Evolutionary conservation across 2,329 filamentous ascomycete genomes (phyloP).

Genomic region (Aschersonia sp.): DNA sequence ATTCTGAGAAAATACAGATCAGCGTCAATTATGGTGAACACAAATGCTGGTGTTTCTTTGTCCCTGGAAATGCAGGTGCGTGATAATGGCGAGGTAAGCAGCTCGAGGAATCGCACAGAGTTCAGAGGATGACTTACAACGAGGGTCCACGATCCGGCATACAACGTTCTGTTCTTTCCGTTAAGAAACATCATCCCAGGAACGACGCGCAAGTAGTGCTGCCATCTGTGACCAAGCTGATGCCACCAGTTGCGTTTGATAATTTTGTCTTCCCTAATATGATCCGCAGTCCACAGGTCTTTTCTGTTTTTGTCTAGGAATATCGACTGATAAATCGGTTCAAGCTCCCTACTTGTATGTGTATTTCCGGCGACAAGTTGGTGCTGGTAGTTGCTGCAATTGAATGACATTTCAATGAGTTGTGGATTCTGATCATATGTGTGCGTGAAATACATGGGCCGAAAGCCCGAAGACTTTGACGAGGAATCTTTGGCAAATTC

Average conservation of each 20-base stretch:
- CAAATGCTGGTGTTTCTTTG: background rate
- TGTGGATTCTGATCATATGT: slow-evolving; percentile 38
- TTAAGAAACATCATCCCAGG: slow-evolving; percentile 62
- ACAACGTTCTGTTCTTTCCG: slow-evolving; percentile 45
- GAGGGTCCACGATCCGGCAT: slow-evolving; percentile 54
- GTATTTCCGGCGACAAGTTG: slow-evolving; percentile 39
- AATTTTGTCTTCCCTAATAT: slow-evolving; percentile 44
- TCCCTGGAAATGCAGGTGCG: background rate
- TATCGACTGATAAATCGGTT: slow-evolving; percentile 58
- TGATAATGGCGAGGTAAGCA: too few relatives aligned
- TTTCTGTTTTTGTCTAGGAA: slow-evolving; percentile 44
- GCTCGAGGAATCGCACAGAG: too few relatives aligned
- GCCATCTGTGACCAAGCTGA: slow-evolving; percentile 49
- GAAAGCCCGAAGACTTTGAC: slow-evolving; percentile 38
- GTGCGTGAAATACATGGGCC: slow-evolving; percentile 52
- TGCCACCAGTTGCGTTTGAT: slow-evolving; percentile 55
- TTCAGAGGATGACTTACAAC: slow-evolving; percentile 28
- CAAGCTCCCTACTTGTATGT: slow-evolving; percentile 16
- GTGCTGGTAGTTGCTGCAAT: slow-evolving; percentile 62
- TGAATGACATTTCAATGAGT: slow-evolving; percentile 57
- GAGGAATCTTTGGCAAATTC: slow-evolving; percentile 27
- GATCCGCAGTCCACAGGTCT: slow-evolving; percentile 42
- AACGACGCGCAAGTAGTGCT: slow-evolving; percentile 49
- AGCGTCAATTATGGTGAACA: background rate
- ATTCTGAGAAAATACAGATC: slow-evolving; percentile 25